phyloP scores from a whole-genome alignment of 345 rosid genomes.

The Salix suchowensis region DNA sequence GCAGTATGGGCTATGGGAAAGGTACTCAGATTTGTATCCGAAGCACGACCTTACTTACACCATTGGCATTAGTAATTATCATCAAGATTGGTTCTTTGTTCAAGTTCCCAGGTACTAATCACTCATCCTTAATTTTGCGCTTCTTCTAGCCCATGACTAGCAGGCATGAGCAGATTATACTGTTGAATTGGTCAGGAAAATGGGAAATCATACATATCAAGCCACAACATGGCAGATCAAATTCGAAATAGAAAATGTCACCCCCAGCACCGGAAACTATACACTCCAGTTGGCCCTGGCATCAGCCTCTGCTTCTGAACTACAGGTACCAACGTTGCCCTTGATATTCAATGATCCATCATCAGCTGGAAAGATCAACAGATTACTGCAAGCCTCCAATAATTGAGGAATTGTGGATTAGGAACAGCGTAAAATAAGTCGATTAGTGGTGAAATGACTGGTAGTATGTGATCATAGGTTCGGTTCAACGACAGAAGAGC shows the following conservation, averaged over 20 bases:
- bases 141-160: too few relatives aligned
- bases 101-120: constrained; percentile 60
- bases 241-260: constrained; percentile 36
- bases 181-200: constrained; percentile 25
- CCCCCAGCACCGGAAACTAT: constrained; percentile 31
- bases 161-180: not conserved
- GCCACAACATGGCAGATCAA: constrained; percentile 68
- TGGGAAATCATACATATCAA: constrained; percentile 23
- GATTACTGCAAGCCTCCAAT: not conserved
- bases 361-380: not conserved
- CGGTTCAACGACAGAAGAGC: constrained; percentile 40
- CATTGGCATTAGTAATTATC: constrained; percentile 40
- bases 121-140: not conserved
- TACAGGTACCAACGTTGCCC: constrained; percentile 33
- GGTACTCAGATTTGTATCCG: constrained; percentile 56
- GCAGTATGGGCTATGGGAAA: constrained; percentile 76
- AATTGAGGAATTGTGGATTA: not conserved
- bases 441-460: not conserved
- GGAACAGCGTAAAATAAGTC: too few relatives aligned
- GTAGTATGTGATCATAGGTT: constrained; percentile 29
- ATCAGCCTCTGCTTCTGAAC: constrained; percentile 42
- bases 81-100: constrained; percentile 70
- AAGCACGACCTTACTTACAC: constrained; percentile 44
- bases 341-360: not conserved
- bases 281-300: constrained; percentile 72